Percentiles rank a stretch among this genome's conserved stretches.
These are phyloP conservation scores for Cerrena zonata DNA, from an alignment of 1,284 basidiomycete genomes.

Conservation along the genomic window DNA sequence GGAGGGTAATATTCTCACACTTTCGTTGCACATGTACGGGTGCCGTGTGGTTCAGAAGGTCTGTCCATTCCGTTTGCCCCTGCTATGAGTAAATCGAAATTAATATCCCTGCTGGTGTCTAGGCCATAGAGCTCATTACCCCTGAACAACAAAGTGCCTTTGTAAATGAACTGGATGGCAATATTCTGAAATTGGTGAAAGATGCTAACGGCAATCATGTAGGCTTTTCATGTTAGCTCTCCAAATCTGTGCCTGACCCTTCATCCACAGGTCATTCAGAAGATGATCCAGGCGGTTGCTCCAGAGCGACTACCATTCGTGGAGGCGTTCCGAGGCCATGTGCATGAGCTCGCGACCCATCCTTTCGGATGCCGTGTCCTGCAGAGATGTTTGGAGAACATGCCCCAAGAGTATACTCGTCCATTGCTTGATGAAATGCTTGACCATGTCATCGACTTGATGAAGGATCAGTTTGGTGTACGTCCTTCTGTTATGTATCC, in stretches of 20 bases:
- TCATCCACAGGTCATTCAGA: conserved; percentile 69
- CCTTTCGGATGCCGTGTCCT: conserved; percentile 94
- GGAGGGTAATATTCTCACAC: conserved; percentile 71
- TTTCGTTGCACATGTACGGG: conserved; percentile 93
- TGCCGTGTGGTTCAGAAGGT: conserved; percentile 90
- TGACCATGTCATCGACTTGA: conserved; percentile 62
- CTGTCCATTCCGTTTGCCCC: conserved; percentile 1
- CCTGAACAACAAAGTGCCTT: conserved; percentile 74
- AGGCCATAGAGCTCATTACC: conserved; percentile 82
- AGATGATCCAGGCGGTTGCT: conserved; percentile 77
- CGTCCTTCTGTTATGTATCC: conserved; percentile 22
- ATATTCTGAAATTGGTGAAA: conserved; percentile 83
- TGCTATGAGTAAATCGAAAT: conserved; percentile 7
- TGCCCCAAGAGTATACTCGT: conserved; percentile 65
- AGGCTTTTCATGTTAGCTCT: conserved; percentile 19
- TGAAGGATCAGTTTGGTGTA: conserved; percentile 87
- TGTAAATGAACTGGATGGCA: conserved; percentile 75
- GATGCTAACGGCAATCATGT: conserved; percentile 97
- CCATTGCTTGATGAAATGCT: conserved; percentile 84
- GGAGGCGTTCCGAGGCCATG: conserved; percentile 73
- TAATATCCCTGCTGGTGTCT: conserved; percentile 9
- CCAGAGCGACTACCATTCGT: conserved; percentile 77
- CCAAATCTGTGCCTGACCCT: neutral
- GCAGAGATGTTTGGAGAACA: conserved; percentile 86
- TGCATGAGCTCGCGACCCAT: conserved; percentile 83